Base-by-base conservation (phyloP, 116 monocot genomes). In the Cymodocea nodosa region DNA sequence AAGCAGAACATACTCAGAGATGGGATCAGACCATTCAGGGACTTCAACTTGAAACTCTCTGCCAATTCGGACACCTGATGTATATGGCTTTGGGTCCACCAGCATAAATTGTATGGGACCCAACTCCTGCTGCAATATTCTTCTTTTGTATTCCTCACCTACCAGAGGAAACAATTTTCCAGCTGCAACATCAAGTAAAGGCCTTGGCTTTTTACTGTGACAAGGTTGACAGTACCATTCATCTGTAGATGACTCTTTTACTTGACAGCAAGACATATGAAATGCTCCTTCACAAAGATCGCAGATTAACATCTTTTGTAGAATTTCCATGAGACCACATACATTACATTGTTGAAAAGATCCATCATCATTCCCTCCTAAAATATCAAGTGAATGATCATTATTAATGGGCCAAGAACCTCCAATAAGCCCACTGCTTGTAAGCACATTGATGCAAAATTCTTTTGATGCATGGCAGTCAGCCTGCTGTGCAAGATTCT, bases 271-370 rank as follows among this genome's bases (percentile, higher is more conserved):
- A 64, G 75, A 63, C 65, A 83, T 17, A 62, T 87, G 87, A 75
- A 83, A 87, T 68, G 87, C 87, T 63, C 71, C 76, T 55, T 83
- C 87, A 71, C 83, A 87, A 34, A 61, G 55, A 49, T 87, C 87
- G 75, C 87, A 87, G 55, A 87, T 78, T 56, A 87, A 52, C 87
- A 87, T 87, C 57, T 75, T 65, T 51, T 24, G 36, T 24, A 75
- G 75, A 52, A 75, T 70, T 59, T 62, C 80, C 48, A 60, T 30
- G 19, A 59, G 35, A 15, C 67, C 56, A 65, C 87, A 87, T 11
- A 73, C 68, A 62, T 73, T 83, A 68, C 87, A 87, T 50, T 72
- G 50, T 55, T 48, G 64, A 39, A 24, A 63, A 73, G n/a, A 68
- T 13, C 61, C 63, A 35, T 34, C 25, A 70, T 71, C 62, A 59